Percentiles rank a stretch among this genome's conserved stretches.
phyloP scores from a whole-genome alignment of 768 basidiomycete genomes.

The Suillus americanus region DNA sequence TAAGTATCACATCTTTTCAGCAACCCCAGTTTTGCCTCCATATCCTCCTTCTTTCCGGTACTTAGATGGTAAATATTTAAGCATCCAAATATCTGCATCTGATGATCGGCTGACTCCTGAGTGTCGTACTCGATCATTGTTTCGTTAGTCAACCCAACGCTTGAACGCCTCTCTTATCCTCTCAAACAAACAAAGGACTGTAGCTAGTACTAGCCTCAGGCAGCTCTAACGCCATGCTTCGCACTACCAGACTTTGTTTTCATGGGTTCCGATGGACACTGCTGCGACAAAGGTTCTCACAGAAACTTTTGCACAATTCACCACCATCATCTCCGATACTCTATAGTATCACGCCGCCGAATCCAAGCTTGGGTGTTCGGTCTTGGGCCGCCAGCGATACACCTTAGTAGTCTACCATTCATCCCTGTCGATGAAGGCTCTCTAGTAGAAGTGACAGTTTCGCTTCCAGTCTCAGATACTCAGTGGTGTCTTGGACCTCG shows the following conservation, averaged over 20 bases:
- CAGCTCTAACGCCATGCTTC: background rate
- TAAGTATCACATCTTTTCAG: too few species aligned
- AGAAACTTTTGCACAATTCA: slow-evolving; percentile 14
- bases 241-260: slow-evolving; percentile 6
- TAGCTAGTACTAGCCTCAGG: too few species aligned
- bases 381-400: slow-evolving; percentile 2
- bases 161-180: too few species aligned
- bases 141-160: too few species aligned
- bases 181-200: too few species aligned
- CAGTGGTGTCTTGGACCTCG: too few species aligned
- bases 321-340: slow-evolving; percentile 1
- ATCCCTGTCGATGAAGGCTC: slow-evolving; percentile 13
- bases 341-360: slow-evolving; percentile 17
- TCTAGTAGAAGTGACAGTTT: slow-evolving; percentile 1
- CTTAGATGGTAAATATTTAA: too few species aligned
- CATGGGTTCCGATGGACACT: slow-evolving; percentile 17
- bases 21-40: too few species aligned
- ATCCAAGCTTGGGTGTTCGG: slow-evolving; percentile 8
- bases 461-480: background rate
- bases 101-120: too few species aligned
- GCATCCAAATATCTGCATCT: too few species aligned
- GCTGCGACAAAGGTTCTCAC: slow-evolving; percentile 14
- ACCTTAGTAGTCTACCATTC: slow-evolving; percentile 10
- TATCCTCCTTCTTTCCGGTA: too few species aligned
- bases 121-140: too few species aligned